Evolutionary conservation across 352 stramenopile species (phyloP).

Genomic region (Pythium sp.): DNA sequence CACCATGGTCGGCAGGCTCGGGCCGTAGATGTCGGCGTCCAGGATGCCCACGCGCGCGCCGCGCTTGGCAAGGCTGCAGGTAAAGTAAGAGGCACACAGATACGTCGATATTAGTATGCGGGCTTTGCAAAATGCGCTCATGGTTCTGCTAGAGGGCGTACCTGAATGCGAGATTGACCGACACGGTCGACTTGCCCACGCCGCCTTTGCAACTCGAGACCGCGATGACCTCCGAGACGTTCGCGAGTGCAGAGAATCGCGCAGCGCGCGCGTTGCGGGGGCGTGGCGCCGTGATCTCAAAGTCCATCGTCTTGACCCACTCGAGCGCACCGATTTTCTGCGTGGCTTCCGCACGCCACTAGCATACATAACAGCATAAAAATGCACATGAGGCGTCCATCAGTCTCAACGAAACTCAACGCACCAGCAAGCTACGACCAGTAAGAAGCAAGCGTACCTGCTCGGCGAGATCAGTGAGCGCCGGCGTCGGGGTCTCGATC

Average conservation of each 20-base stretch:
- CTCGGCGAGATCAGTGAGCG: constrained; percentile 64
- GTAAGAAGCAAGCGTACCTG: constrained; percentile 32
- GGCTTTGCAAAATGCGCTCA: background rate
- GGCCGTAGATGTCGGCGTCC: constrained; percentile 99
- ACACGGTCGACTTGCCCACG: constrained; percentile 99
- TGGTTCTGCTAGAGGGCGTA: constrained; percentile 6
- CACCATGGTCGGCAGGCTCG: constrained; percentile 97
- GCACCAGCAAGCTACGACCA: background rate
- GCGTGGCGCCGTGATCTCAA: constrained; percentile 60
- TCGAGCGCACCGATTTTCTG: constrained; percentile 48
- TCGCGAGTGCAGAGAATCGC: constrained; percentile 75
- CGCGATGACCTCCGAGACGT: constrained; percentile 87
- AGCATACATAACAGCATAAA: background rate
- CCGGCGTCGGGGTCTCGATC: constrained; percentile 66
- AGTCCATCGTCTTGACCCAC: constrained; percentile 72
- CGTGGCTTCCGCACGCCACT: constrained; percentile 73
- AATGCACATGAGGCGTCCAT: background rate
- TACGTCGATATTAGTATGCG: background rate
- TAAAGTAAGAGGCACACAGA: background rate
- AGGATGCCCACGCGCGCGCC: constrained; percentile 96
- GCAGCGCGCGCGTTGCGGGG: constrained; percentile 64
- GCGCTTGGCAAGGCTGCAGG: constrained; percentile 72
- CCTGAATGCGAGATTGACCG: constrained; percentile 97
- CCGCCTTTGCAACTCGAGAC: constrained; percentile 96
- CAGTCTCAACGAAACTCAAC: background rate